phyloP scores from a whole-genome alignment of 2,329 filamentous ascomycete genomes.

The Penicillium sclerotiorum region DNA sequence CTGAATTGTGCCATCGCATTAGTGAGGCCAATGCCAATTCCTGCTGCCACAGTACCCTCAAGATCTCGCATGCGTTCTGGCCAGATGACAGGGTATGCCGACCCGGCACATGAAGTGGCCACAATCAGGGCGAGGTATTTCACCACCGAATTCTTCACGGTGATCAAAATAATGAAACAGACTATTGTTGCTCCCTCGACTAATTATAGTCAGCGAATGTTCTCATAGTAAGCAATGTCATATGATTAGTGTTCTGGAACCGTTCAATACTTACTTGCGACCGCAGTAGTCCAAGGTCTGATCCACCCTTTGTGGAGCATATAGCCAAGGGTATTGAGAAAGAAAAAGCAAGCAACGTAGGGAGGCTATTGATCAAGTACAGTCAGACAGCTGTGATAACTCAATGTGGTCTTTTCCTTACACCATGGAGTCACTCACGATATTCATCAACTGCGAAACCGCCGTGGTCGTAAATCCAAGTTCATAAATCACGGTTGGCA shows the following conservation, averaged over 20 bases:
- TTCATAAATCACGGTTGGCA: constrained; percentile 49
- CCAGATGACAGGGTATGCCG: constrained; percentile 50
- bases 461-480: constrained; percentile 47
- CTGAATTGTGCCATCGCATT: constrained; percentile 50
- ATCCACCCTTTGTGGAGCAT: constrained; percentile 41
- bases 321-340: constrained; percentile 39
- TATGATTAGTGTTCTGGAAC: no score
- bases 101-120: constrained; percentile 40
- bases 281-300: constrained; percentile 41
- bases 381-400: no score
- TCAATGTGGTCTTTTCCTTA: not conserved
- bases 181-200: constrained; percentile 42
- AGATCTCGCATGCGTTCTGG: constrained; percentile 47
- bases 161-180: constrained; percentile 45
- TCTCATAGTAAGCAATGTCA: not conserved
- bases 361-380: constrained; percentile 32
- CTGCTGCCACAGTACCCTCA: constrained; percentile 44
- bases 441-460: constrained; percentile 49
- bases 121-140: constrained; percentile 43
- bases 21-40: constrained; percentile 46
- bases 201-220: constrained; percentile 16
- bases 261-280: constrained; percentile 42
- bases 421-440: constrained; percentile 21
- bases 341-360: constrained; percentile 42
- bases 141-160: constrained; percentile 35